These are phyloP conservation scores for Austroboletus niveus DNA, from an alignment of 1,284 basidiomycete species.

Conservation along the genomic window DNA sequence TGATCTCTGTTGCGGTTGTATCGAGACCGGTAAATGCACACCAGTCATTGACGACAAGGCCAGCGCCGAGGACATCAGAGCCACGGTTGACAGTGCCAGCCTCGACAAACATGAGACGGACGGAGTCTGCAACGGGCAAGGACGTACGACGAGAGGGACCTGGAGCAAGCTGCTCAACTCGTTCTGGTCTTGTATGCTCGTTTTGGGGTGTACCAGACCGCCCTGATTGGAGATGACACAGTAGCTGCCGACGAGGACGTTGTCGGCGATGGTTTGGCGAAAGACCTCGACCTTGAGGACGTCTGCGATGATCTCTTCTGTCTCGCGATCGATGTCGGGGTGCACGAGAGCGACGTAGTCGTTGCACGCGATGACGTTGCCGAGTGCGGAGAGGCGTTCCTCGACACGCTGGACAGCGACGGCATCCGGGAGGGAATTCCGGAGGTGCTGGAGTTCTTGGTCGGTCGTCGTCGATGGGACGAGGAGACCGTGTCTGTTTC, in stretches of 20 bases:
- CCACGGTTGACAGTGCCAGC: constrained; percentile 98
- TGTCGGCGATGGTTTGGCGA: constrained; percentile 94
- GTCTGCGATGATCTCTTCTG: constrained; percentile 99
- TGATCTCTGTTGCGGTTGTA: constrained; percentile 97
- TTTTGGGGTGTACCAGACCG: constrained; percentile 96
- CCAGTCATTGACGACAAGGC: constrained; percentile 98
- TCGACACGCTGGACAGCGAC: constrained; percentile 96
- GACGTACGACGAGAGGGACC: constrained; percentile 87
- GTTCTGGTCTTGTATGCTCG: constrained; percentile 95
- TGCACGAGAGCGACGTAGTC: constrained; percentile 97
- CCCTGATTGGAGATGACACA: constrained; percentile 95
- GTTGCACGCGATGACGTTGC: constrained; percentile 98
- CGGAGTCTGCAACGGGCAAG: neutral
- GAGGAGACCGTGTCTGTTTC: constrained; percentile 94
- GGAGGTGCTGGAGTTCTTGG: constrained; percentile 96
- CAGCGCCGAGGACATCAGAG: constrained; percentile 96
- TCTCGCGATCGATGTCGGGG: constrained; percentile 97
- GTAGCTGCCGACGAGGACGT: constrained; percentile 96
- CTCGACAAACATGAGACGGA: constrained; percentile 37
- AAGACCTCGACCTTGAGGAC: constrained; percentile 99
- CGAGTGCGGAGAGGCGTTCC: constrained; percentile 93
- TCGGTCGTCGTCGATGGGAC: constrained; percentile 96
- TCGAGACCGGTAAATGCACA: constrained; percentile 96
- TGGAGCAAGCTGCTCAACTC: constrained; percentile 95
- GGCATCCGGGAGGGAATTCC: constrained; percentile 91